Base-by-base conservation (phyloP, 1,284 basidiomycete species). In the Ceratobasidium sp. region DNA sequence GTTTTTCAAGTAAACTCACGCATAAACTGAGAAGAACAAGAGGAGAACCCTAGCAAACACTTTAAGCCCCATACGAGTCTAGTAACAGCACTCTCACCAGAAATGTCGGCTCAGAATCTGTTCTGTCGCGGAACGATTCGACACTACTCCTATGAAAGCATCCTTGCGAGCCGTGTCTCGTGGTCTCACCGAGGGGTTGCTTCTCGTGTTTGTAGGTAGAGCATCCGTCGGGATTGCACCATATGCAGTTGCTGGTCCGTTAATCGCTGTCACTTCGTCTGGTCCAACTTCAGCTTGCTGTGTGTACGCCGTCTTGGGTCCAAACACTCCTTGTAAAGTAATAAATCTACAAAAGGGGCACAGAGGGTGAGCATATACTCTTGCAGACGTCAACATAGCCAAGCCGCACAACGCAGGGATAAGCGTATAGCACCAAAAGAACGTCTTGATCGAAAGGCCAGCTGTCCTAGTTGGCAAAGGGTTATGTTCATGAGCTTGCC, bases 71-170 rank as follows among this genome's bases (percentile, higher is more conserved):
- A 49, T n/a, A 46, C 46, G 46, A 22, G 61, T 51, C 22, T 34
- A 37, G 15, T n/a, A 17, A 19, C 1, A 19, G 15, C 61, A 52
- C 1, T 79, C 81, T 78, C 61, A 82, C 82, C 81, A 79, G 69
- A 84, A 85, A 83, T 84, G 85, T 44, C 70, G 77, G 37, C 81
- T 82, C n/a, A 29, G 51, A 29, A 85, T 79, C 78, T 85, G 85
- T 44, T 81, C 77, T 34, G 74, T 43, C 1, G 82, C 81, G 9
- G 80, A 77, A 56, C 79, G 61, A 8, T 82, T 83, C 68, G 81
- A 83, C 80, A 85, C 80, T 11, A 80, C 80, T 1, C 84, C 85
- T 1, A 82, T 80, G 22, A 85, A 80, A 5, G 77, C 76, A 78
- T 85, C 83, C 52, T 80, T 79, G 62, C 76, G 70, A 13, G 80